phyloP scores from a whole-genome alignment of 2,329 filamentous ascomycete genomes.

The Penicillium crustosum region DNA sequence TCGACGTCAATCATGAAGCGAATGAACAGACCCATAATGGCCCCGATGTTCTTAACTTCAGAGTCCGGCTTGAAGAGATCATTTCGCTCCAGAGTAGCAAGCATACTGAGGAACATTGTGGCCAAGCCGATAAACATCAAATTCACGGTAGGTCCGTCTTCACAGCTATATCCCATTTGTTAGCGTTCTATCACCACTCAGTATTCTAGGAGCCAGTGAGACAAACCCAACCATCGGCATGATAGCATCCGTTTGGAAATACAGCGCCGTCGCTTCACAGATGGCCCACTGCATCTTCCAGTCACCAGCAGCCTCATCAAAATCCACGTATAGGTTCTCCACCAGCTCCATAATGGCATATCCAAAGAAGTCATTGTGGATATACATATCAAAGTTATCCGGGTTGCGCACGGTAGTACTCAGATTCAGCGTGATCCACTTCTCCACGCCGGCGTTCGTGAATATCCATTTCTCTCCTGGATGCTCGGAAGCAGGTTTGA shows the following conservation, averaged over 20 bases:
- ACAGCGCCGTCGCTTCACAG: slow-evolving; percentile 41
- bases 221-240: slow-evolving; percentile 24
- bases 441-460: not conserved
- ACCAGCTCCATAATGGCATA: slow-evolving; percentile 47
- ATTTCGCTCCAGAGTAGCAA: slow-evolving; percentile 39
- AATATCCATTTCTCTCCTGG: slow-evolving; percentile 1
- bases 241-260: slow-evolving; percentile 24
- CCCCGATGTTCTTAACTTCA: slow-evolving; percentile 40
- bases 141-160: slow-evolving; percentile 7
- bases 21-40: slow-evolving; percentile 42
- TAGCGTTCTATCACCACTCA: not conserved
- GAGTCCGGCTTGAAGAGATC: slow-evolving; percentile 36
- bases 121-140: not conserved
- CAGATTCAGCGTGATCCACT: not conserved
- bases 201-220: not conserved
- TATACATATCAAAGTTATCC: slow-evolving; percentile 46
- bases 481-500: not conserved
- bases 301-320: slow-evolving; percentile 35
- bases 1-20: not conserved
- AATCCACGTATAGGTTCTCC: slow-evolving; percentile 47
- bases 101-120: slow-evolving; percentile 41
- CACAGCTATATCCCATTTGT: slow-evolving; percentile 9
- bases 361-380: slow-evolving; percentile 44
- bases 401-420: slow-evolving; percentile 17
- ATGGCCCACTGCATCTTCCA: slow-evolving; percentile 45